Evolutionary conservation across 1,139 yeast genomes (phyloP), one percentile per base, ranked within the genome.

Genomic region (Saccharomyces hybrid): DNA sequence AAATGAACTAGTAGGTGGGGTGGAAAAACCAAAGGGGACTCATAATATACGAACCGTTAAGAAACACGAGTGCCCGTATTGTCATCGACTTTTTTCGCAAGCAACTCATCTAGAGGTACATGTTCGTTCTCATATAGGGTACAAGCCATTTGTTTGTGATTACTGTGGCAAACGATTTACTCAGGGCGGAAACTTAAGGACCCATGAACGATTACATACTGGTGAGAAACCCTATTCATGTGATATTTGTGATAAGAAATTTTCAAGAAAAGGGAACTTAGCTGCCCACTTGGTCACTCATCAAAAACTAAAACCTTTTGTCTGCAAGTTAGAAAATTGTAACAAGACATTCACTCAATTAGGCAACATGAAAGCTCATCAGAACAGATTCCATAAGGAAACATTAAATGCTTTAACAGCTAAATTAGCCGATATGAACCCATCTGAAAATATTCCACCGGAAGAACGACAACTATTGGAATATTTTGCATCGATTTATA

Each of bases 301-400:
- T 72, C 84, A 84, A 55, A 83, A 87, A 63, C 75, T 82, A 58
- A 84, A 87, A 65, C 97, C 97, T 7, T 88, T 76, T 69, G 80
- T 80, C 58, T 91, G 98, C 72, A 83, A 80, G 62, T 77, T 91
- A 58, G 97, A 89, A 69, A 77, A 79, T 54, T 91, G 98, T 73
- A 84, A 81, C 63, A 90, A 90, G 72, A 80, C 87, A 3, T 91
- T 91, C 65, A 88, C 97, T 0, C 98, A 91, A 73, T 76, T 90
- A 62, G 97, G 97, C 2, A 91, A 91, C 68, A 78, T 91, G 74
- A 91, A 91, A 71, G 88, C 96, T 0, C 98, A 91, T 71, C 98
- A 91, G 68, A 91, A 90, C 71, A 78, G 91, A 64, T 89, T 90
- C 68, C 98, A 91, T 71, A 72, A 82, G 58, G 81, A 81, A 25